phyloP scores from a whole-genome alignment of 345 rosid genomes.

The Linum lewisii region DNA sequence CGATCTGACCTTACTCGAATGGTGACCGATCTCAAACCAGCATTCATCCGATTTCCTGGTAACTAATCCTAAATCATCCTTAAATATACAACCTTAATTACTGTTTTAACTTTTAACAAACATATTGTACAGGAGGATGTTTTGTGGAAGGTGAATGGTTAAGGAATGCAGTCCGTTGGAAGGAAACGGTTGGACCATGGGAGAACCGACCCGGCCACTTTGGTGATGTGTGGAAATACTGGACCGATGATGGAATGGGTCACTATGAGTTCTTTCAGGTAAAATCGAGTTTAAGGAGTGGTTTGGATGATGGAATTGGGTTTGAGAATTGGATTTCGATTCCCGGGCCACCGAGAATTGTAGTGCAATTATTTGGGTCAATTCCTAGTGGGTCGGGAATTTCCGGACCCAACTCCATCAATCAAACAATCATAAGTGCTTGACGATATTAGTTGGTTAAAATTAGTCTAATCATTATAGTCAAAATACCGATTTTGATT shows the following conservation, averaged over 20 bases:
- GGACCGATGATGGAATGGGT: constrained; percentile 5
- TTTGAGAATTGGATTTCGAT: too few species aligned
- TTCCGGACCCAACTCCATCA: too few species aligned
- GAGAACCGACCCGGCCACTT: constrained; percentile 1
- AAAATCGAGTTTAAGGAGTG: too few species aligned
- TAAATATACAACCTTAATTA: background rate
- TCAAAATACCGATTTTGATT: too few species aligned
- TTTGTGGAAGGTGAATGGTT: constrained; percentile 5
- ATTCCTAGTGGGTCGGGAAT: too few species aligned
- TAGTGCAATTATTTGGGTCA: too few species aligned
- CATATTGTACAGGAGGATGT: background rate
- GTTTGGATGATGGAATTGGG: too few species aligned
- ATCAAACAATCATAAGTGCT: too few species aligned
- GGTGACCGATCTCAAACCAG: background rate
- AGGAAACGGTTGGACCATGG: constrained; percentile 4
- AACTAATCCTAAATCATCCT: background rate
- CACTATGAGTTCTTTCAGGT: background rate
- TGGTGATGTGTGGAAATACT: constrained; percentile 1
- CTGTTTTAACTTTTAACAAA: background rate
- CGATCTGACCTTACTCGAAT: background rate
- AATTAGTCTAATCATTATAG: too few species aligned
- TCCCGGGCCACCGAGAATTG: too few species aligned
- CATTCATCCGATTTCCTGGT: background rate
- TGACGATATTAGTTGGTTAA: too few species aligned
- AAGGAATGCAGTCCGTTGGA: constrained; percentile 1